Evolutionary conservation across 805 yeast genomes (phyloP), one percentile per base, ranked within the genome.

Genomic region (Diddensiella transvaalensis): DNA sequence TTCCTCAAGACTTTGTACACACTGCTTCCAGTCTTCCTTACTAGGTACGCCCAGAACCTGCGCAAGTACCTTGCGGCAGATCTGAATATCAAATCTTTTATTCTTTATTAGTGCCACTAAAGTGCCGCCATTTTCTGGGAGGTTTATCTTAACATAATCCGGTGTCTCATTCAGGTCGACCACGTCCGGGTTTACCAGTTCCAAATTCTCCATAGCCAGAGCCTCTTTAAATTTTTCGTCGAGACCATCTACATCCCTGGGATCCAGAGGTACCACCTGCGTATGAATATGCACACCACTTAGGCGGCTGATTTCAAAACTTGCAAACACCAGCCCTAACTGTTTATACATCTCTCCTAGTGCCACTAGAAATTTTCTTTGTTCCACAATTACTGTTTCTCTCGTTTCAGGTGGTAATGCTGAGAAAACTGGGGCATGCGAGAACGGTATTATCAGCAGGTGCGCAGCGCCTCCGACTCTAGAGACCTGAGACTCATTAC

Each of bases 21-120:
- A 88, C 44, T 78, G 77, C 48, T 83, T 83, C 97, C 96, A 89
- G 49, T 79, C 80, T 53, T 89, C 71, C 22, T 68, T 52, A 45
- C 80, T 81, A 2, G 84, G 82, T 13, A 77, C 69, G 39, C 74
- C 78, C 43, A 89, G 60, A 2, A 83, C 65, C 52, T 73, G 72
- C 0, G 96, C 90, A 23, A 87, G 58, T 1, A 85, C 89, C 58
- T 88, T 75, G 62, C 97, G 72, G 1, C 96, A 95, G 58, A 90
- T 86, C 56, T 87, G 96, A 11, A 87, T 65, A 62, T 90, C 96
- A 5, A 88, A 66, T 10, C 73, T 55, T 45, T 45, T 44, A 21
- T 44, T 37, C 3, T 41, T 19, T 30, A 57, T 39, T 18, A 52
- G 44, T 6, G 53, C 49, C 33, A 46, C 47, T 13, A 52, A 53